Base-by-base conservation (phyloP, 164 flowering plant species). In the Umbellularia californica region DNA sequence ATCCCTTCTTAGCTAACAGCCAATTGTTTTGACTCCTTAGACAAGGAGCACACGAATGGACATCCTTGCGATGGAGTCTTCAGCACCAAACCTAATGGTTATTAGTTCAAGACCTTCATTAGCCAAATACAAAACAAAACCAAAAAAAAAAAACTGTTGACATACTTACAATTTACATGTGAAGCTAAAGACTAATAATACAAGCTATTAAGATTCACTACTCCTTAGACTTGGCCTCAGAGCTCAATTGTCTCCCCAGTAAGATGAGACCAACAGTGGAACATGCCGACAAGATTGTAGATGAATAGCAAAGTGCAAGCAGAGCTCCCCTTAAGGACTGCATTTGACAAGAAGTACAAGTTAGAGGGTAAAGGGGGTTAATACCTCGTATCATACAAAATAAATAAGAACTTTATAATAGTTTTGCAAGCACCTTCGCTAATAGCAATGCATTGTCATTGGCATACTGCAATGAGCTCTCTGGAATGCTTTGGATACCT, bases 241-340 rank as follows among this genome's bases (percentile, higher is more conserved):
- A 65, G 28, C 55, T 78, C 22, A 92, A 89, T 69, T 88, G 87
- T 83, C 84, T 84, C 58, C 76, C 94, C 47, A 90, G 92, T 41
- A 94, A 79, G 76, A 90, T 12, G 67, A 94, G 93, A 69, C 95
- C 98, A 5, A 83, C 79, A 1, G 87, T 50, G 12, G 98, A 66
- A 72, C 77, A 76, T 35, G 81, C 89, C 5, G 97, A 90, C 79
- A 92, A 79, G 23, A 86, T 2, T 0, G 97, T 77, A 3, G 93
- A 90, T 62, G 91, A 78, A 67, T 92, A 94, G 81, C 79, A 83
- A 13, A 88, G 2, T 17, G 84, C 89, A 25, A 94, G 92, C 12
- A 92, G 80, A 72, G 94, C 87, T 73, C 90, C 93, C 74, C 97
- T 87, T 55, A 94, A 66, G 13, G 98, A 94, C 98, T 94, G 91